Base-by-base conservation (phyloP, 768 basidiomycete species). In the Leccinum rimulosum region DNA sequence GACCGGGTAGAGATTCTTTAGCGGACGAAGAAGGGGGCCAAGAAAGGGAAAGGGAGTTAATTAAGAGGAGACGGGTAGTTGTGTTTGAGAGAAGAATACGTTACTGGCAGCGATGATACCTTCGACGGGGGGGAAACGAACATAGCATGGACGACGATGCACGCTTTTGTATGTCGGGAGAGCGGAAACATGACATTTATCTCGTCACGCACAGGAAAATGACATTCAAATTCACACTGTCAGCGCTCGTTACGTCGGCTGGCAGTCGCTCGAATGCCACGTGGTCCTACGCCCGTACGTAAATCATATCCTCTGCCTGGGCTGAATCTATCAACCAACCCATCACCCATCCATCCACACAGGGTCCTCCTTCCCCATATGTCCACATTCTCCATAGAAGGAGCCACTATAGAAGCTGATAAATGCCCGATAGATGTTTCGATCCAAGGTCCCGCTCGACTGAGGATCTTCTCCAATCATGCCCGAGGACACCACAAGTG, bases 181-280 rank as follows among this genome's bases (percentile, higher is more conserved):
- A 49, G 45, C 36, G 51, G 66, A 49, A 15, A 30, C 59, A 58
- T 35, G 6, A 19, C 52, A 43, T 61, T 11, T 48, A 52, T 71
- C 57, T 63, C 71, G 71, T 70, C 61, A 74, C 59, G 38, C 59
- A 63, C 63, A 72, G 71, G 58, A 68, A 49, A 36, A 6, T 72
- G 71, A 66, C 68, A 62, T 2, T 11, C 38, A 59, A 60, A 62
- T 72, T 70, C 70, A 64, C 68, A 70, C 69, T 52, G 69, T 71
- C 67, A 68, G 66, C 48, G 38, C 62, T 57, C 62, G 61, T 64
- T 67, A 64, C 56, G 40, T 61, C 61, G 61, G 61, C 55, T 52
- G 59, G 54, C 59, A 55, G 14, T 38, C 54, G 10, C 53, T 28
- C 17, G 50, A n/a, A 38, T 57, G 57, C 71, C 72, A 71, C 70